Percentiles rank a stretch among this genome's conserved stretches.
These are phyloP conservation scores for Selenicereus undatus DNA, from an alignment of 148 eudicot genomes.

Conservation along the genomic window DNA sequence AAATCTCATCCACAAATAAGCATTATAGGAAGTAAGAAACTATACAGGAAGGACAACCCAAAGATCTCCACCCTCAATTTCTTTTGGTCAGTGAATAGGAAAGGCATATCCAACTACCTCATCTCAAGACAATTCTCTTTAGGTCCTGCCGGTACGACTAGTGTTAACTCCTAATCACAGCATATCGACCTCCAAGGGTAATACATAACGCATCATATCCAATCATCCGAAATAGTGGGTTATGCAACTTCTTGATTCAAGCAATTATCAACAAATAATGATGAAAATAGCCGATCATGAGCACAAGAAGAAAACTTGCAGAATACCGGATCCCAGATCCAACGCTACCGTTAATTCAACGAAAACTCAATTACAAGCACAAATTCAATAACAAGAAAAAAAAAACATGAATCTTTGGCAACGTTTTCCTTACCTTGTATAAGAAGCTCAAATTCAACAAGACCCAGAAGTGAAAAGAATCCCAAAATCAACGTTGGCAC, in stretches of 20 bases:
- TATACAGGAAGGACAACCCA: neutral
- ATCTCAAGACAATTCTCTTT: neutral
- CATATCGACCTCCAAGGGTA: neutral
- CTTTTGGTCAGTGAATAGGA: neutral
- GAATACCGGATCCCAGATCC: neutral
- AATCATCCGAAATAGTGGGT: neutral
- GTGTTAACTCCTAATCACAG: neutral
- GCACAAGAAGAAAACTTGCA: neutral
- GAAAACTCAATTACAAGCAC: neutral
- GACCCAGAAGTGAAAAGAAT: neutral
- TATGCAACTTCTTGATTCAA: neutral
- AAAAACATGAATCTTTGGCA: constrained; percentile 6
- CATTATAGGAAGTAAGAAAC: neutral
- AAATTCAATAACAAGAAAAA: too few species aligned
- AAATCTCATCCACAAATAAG: neutral
- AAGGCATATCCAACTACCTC: neutral
- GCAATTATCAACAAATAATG: neutral
- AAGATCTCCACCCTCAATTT: neutral
- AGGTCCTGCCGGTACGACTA: neutral
- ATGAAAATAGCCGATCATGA: neutral
- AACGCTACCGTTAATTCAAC: neutral
- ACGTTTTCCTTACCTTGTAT: constrained; percentile 31
- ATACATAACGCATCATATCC: neutral
- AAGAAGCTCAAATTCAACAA: neutral
- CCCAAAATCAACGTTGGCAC: neutral